Conservation (phyloP, 78 protist species). For the Corallochytrium limacisporum region DNA sequence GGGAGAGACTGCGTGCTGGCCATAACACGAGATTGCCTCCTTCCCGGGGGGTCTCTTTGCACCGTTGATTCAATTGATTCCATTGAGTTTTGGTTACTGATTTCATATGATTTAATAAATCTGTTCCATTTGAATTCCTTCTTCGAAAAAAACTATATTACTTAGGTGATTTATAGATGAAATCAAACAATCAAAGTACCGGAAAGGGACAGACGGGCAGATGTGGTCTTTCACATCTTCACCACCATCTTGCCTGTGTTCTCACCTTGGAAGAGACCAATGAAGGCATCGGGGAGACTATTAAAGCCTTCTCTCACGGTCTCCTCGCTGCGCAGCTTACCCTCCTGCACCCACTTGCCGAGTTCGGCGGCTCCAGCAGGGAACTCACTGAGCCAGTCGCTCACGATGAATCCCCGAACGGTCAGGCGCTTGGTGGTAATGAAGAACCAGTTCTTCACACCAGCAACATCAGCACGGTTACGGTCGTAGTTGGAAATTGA, state of each 20-base stretch:
- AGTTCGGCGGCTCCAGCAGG: background rate
- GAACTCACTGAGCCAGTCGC: background rate
- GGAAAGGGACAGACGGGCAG: no score
- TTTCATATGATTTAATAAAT: no score
- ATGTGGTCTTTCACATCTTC: no score
- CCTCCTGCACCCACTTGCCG: background rate
- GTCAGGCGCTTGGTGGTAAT: background rate
- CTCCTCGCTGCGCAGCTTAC: background rate
- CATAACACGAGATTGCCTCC: no score
- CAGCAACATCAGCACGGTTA: background rate
- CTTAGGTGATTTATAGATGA: no score
- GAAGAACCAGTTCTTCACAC: background rate
- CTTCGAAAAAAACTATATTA: no score
- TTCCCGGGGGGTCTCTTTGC: no score
- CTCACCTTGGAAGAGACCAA: background rate
- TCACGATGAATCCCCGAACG: background rate
- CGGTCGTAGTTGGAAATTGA: background rate
- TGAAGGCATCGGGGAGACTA: background rate
- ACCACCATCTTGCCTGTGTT: background rate
- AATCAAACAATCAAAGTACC: no score
- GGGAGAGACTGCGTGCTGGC: no score
- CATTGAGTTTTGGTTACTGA: no score
- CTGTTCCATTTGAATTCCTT: no score
- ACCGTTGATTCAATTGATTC: no score
- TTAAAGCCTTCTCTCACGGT: background rate